Percentiles rank a stretch among this genome's conserved stretches.
These are phyloP conservation scores for Saccharum hybrid DNA, from an alignment of 202 grass and related monocot species.

Conservation along the genomic window DNA sequence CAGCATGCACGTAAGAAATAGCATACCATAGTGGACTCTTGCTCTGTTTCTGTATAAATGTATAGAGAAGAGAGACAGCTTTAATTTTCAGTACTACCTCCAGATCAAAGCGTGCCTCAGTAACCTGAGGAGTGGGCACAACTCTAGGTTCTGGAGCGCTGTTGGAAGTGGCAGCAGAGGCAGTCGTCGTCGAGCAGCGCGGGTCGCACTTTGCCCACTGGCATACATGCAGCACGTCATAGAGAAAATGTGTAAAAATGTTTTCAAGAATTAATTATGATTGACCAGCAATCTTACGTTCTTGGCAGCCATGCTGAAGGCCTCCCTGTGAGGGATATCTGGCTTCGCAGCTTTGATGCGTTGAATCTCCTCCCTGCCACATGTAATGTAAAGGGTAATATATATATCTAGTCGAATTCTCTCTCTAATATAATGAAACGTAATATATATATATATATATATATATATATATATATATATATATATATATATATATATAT, in stretches of 20 bases:
- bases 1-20: not conserved
- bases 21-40: not conserved
- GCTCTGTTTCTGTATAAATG: not conserved
- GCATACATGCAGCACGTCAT: conserved; percentile 17
- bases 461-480: too few relatives aligned
- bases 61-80: not conserved
- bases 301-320: conserved; percentile 99
- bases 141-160: conserved; percentile 52
- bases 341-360: conserved; percentile 95
- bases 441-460: too few relatives aligned
- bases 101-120: conserved; percentile 3
- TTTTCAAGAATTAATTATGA: not conserved
- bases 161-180: conserved; percentile 71
- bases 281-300: conserved; percentile 60
- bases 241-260: not conserved
- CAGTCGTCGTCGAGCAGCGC: conserved; percentile 63
- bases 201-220: conserved; percentile 96
- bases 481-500: too few relatives aligned
- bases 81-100: not conserved
- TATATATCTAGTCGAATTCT: not conserved
- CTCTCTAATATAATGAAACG: too few relatives aligned
- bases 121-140: conserved; percentile 54
- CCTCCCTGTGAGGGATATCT: conserved; percentile 94
- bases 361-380: conserved; percentile 92
- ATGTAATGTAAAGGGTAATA: not conserved